Percentiles rank a stretch among this genome's conserved stretches.
Conservation (phyloP, 2,329 filamentous ascomycete species). For the Ophiostoma novo-ulmi region DNA sequence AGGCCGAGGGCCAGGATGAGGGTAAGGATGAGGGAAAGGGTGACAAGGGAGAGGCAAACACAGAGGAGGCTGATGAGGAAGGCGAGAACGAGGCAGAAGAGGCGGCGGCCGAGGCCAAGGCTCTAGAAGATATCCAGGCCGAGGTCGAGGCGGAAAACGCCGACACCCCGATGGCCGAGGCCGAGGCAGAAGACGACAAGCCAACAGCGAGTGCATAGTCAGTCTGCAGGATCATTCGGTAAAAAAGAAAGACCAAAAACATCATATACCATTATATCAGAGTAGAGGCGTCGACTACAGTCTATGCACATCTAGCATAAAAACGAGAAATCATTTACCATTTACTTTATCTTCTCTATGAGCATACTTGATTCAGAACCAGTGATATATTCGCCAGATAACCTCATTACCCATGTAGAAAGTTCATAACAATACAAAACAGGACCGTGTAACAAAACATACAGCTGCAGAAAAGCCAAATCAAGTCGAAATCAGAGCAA, state of each 20-base stretch:
- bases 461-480: not conserved
- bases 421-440: not conserved
- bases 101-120: not conserved
- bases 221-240: not conserved
- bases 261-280: not conserved
- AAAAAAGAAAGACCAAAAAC: not conserved
- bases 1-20: not conserved
- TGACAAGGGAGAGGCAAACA: constrained; percentile 18
- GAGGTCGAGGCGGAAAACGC: not conserved
- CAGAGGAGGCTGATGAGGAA: constrained; percentile 11
- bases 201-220: not conserved
- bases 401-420: constrained; percentile 1
- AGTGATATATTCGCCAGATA: not conserved
- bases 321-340: not conserved
- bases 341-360: no score
- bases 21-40: constrained; percentile 2
- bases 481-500: not conserved
- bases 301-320: not conserved
- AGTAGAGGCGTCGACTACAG: no score
- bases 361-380: not conserved
- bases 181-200: not conserved
- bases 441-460: no score
- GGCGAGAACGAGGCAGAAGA: not conserved
- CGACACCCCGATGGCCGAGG: not conserved
- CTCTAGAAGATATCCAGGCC: not conserved